These are phyloP conservation scores for Casuarina equisetifolia DNA, from an alignment of 306 rosid genomes.

Conservation along the genomic window DNA sequence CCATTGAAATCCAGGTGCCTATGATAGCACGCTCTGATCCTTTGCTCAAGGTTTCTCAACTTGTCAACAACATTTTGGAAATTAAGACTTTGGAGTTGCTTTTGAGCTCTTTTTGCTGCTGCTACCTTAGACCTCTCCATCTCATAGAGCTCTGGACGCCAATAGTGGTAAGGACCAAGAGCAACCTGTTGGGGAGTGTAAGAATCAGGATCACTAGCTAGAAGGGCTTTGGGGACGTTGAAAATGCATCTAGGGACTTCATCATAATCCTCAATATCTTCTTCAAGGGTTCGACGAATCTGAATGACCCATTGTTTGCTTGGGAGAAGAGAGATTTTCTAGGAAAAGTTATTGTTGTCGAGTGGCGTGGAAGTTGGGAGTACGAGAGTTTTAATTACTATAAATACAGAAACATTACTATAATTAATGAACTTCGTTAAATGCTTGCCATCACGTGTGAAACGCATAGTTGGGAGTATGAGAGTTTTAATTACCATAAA, in stretches of 20 bases:
- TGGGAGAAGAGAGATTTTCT: too few species aligned
- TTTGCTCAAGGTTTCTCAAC: slow-evolving; percentile 44
- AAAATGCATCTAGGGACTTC: slow-evolving; percentile 55
- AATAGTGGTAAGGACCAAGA: slow-evolving; percentile 75
- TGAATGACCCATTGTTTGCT: slow-evolving; percentile 52
- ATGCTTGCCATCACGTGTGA: too few species aligned
- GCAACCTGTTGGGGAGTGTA: slow-evolving; percentile 73
- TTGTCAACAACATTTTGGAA: slow-evolving; percentile 50
- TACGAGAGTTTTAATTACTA: slow-evolving; percentile 10
- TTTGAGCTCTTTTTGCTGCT: slow-evolving; percentile 56
- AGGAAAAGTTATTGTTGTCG: slow-evolving; percentile 5
- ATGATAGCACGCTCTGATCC: slow-evolving; percentile 62
- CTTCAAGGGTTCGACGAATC: slow-evolving; percentile 57
- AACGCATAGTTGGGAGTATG: slow-evolving; percentile 10
- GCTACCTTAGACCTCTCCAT: slow-evolving; percentile 74
- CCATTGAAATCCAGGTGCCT: slow-evolving; percentile 63
- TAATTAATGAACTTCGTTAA: slow-evolving; percentile 22
- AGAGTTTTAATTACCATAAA: slow-evolving; percentile 6
- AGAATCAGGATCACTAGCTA: slow-evolving; percentile 57
- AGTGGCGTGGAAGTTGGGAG: slow-evolving; percentile 26
- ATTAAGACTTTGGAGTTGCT: slow-evolving; percentile 40
- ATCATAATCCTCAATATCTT: slow-evolving; percentile 30
- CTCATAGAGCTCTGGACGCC: slow-evolving; percentile 74
- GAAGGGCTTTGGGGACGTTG: slow-evolving; percentile 53
- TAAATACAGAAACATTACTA: background rate